Evolutionary conservation across 257 asterid genomes (phyloP).

Genomic region (Dorcoceras hygrometricum): DNA sequence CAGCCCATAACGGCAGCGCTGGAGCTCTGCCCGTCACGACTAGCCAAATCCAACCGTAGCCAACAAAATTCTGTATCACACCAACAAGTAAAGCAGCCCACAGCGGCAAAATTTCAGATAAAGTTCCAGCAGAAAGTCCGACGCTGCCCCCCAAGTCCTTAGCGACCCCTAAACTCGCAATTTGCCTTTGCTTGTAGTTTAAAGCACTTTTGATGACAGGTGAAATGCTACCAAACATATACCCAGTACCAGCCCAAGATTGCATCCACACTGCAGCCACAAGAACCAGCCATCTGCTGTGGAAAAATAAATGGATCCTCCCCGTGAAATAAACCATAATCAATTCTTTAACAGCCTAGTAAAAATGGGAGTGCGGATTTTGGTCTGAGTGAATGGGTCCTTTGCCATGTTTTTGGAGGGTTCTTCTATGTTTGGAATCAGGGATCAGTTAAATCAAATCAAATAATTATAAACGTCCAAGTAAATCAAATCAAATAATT

Average conservation of each 20-base stretch:
- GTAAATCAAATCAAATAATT: too few species aligned
- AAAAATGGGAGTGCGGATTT: not conserved
- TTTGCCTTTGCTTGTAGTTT: conserved; percentile 40
- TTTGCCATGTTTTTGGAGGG: too few species aligned
- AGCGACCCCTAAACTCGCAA: conserved; percentile 50
- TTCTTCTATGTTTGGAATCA: too few species aligned
- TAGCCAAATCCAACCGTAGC: conserved; percentile 63
- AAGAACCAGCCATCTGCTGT: conserved; percentile 50
- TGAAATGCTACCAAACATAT: conserved; percentile 46
- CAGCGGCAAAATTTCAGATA: conserved; percentile 45
- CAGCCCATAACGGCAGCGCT: conserved; percentile 45
- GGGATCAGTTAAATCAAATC: too few species aligned
- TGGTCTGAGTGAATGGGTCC: not conserved
- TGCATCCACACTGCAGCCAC: too few species aligned
- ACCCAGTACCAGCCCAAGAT: conserved; percentile 52
- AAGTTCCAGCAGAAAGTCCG: conserved; percentile 50
- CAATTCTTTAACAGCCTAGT: not conserved
- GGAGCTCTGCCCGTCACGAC: conserved; percentile 44
- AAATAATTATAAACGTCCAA: too few species aligned
- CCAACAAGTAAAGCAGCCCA: conserved; percentile 56
- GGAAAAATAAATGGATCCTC: conserved; percentile 26
- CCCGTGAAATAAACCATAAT: conserved; percentile 26
- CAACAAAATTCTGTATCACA: conserved; percentile 43
- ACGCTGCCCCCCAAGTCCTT: conserved; percentile 55
- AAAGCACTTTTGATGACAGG: conserved; percentile 39